A percentile compares a stretch with the other conserved stretches of the same genome.
phyloP scores from a whole-genome alignment of 208 protist genomes.

The Naegleria fowleri region DNA sequence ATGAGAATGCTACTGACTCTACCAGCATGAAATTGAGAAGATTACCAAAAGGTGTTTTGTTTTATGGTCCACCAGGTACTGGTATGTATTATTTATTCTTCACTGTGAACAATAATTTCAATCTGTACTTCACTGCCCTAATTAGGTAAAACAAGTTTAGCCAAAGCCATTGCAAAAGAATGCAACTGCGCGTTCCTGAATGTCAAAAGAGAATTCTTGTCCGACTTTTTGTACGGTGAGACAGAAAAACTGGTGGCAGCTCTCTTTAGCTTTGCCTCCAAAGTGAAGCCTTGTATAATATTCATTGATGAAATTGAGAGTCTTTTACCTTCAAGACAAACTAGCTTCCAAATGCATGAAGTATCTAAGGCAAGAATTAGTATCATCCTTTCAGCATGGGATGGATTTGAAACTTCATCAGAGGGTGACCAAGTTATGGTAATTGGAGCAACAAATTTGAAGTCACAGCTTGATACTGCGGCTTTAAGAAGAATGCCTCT shows the following conservation, averaged over 20 bases:
- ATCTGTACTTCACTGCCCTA: too few relatives aligned
- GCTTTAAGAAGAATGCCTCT: conserved; percentile 9
- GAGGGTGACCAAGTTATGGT: conserved; percentile 29
- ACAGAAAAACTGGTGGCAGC: conserved; percentile 89
- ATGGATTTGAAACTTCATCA: conserved; percentile 42
- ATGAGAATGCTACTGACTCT: background rate
- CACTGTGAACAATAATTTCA: too few relatives aligned
- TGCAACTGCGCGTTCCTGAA: conserved; percentile 3
- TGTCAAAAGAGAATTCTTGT: background rate
- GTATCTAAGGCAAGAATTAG: conserved; percentile 42
- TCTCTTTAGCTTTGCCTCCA: conserved; percentile 70
- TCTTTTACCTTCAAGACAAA: conserved; percentile 68
- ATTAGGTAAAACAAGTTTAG: conserved; percentile 76
- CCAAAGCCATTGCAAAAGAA: conserved; percentile 75
- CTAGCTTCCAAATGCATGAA: conserved; percentile 37
- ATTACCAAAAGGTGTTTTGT: conserved; percentile 27
- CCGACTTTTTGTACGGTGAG: conserved; percentile 60
- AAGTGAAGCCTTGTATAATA: conserved; percentile 71
- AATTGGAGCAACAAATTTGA: conserved; percentile 59
- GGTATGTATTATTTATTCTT: background rate
- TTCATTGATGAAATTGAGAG: conserved; percentile 84
- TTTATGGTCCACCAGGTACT: background rate
- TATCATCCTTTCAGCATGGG: conserved; percentile 51
- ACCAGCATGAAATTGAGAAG: conserved; percentile 30
- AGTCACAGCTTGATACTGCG: conserved; percentile 31